Base-by-base conservation (phyloP, 306 rosid genomes). In the Medicago arabica region DNA sequence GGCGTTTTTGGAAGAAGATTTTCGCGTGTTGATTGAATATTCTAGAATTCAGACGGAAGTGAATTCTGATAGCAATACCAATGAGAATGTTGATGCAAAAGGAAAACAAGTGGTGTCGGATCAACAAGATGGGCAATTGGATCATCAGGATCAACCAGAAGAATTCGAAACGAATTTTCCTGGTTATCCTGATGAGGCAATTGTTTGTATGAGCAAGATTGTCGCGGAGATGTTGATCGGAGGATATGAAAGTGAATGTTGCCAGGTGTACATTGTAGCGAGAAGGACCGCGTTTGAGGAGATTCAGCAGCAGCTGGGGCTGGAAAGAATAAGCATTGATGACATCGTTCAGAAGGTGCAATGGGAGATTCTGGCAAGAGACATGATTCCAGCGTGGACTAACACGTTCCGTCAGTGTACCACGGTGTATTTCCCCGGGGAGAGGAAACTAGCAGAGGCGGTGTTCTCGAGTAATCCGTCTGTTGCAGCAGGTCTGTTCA, bases 1-100 rank as follows among this genome's bases (percentile, higher is more conserved):
- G 86, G 25, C 89, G 11, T 78, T 71, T 86, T 77, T 93, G 70
- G 96, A 93, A 68, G 96, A 93, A 11, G 92, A 87, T 23, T 89
- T 93, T 76, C 78, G 92, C 2, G 5, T 77, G 14, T 71, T 90
- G 14, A 59, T 90, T 9, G 98, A 92, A 77, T 92, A 88, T 68
- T 83, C 75, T 1, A 81, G 51, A 82, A 65, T 0, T 0, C 65
- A 44, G 6, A 40, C 16, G 0, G 86, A 89, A 38, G 18, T 74
- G n/a, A 83, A 81, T n/a, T 46, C 78, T 7, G 18, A 18, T 4
- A 7, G 0, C 11, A 46, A 11, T 12, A 46, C 3, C 7, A 34
- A 34, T 34, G 10, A 66, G 21, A 75, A 4, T 3, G 10, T 5
- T 38, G 83, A 74, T 7, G 0, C 31, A 40, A 82, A 85, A 66